phyloP scores from a whole-genome alignment of 2,329 filamentous ascomycete species.

The Grosmannia serpens region DNA sequence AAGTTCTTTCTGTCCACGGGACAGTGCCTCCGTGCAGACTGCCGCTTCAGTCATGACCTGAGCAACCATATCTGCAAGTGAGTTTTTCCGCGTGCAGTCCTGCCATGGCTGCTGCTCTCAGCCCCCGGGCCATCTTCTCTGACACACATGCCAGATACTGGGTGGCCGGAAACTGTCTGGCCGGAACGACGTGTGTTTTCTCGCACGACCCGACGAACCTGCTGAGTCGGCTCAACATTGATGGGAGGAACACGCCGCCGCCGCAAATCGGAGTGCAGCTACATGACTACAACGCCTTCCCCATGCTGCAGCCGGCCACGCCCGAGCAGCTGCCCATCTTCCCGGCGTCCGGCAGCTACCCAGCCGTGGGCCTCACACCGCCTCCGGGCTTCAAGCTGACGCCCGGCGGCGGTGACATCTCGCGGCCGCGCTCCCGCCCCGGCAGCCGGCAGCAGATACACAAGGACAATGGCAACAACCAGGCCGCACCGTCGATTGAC shows the following conservation, averaged over 20 bases:
- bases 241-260: conserved; percentile 56
- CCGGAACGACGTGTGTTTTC: conserved; percentile 89
- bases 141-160: conserved; percentile 59
- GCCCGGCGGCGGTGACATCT: conserved; percentile 37
- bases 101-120: too few species aligned
- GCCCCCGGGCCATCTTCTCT: neutral
- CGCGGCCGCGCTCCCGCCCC: conserved; percentile 68
- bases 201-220: conserved; percentile 88
- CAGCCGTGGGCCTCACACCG: conserved; percentile 46
- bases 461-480: conserved; percentile 31
- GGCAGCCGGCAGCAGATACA: conserved; percentile 64
- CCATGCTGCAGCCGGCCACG: conserved; percentile 52
- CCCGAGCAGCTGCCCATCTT: conserved; percentile 47
- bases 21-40: conserved; percentile 91
- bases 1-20: conserved; percentile 94
- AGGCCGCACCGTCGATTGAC: conserved; percentile 67
- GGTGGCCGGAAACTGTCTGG: conserved; percentile 90
- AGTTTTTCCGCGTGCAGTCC: conserved; percentile 27
- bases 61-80: conserved; percentile 97
- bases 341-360: conserved; percentile 38
- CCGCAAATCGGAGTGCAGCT: conserved; percentile 57
- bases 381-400: conserved; percentile 57
- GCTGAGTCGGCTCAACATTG: conserved; percentile 68
- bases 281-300: conserved; percentile 77
- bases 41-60: conserved; percentile 91